Percentiles rank a stretch among this genome's conserved stretches.
These are phyloP conservation scores for Fusarium austroafricanum DNA, from an alignment of 2,329 filamentous ascomycete species.

Conservation along the genomic window DNA sequence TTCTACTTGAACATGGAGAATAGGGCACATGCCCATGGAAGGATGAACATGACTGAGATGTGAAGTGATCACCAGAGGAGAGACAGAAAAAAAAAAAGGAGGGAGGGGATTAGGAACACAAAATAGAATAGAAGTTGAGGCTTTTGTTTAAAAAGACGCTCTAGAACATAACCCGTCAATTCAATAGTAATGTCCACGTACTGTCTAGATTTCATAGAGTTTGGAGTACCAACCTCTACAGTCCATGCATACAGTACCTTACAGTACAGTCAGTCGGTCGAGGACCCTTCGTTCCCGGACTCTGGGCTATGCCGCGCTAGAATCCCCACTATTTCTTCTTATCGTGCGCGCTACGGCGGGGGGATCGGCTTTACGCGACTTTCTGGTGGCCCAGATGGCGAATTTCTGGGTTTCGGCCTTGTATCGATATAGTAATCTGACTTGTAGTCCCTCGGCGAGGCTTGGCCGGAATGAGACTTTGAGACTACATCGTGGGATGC, in stretches of 20 bases:
- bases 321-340: conserved; percentile 23
- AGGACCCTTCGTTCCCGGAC: conserved; percentile 27
- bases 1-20: conserved; percentile 21
- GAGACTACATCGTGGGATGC: conserved; percentile 24
- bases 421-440: conserved; percentile 18
- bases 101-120: background rate
- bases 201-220: conserved; percentile 20
- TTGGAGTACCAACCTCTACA: conserved; percentile 16
- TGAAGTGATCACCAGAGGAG: conserved; percentile 34
- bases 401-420: conserved; percentile 3
- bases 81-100: background rate
- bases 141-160: conserved; percentile 24
- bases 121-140: conserved; percentile 6
- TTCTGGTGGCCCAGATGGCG: conserved; percentile 25
- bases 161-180: conserved; percentile 19
- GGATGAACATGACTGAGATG: conserved; percentile 42
- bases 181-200: conserved; percentile 14
- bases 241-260: conserved; percentile 24
- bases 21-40: conserved; percentile 42
- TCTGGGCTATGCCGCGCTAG: conserved; percentile 23
- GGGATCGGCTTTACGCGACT: conserved; percentile 27
- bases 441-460: conserved; percentile 30
- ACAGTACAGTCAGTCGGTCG: conserved; percentile 11
- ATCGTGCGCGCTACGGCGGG: conserved; percentile 27
- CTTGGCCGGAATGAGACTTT: conserved; percentile 35